Evolutionary conservation across 75 land plant genomes (phyloP), one percentile per base, ranked within the genome.

Genomic region (Cupressus sempervirens): DNA sequence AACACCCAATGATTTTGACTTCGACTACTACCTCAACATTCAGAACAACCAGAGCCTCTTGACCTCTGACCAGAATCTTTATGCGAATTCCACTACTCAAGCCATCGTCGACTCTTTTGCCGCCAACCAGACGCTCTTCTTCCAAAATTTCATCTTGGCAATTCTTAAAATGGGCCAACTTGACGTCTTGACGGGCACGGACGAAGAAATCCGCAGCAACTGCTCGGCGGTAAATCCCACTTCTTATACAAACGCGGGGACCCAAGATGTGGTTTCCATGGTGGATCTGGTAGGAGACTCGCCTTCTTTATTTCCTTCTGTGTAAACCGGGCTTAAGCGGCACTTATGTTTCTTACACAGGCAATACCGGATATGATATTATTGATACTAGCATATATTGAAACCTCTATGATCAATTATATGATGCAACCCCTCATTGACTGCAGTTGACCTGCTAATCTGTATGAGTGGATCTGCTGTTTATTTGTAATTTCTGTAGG

Each of bases 101-200:
- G 35, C 23, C 16, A 52, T 86, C 11, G 87, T 86, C 0, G 36
- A 40, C 30, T n/a, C n/a, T 23, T 86, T 56, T 67, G 82, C 62
- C 5, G 20, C n/a, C 29, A 45, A 67, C 13, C 74, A 86, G 75
- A 32, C 32, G 1, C 41, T 82, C 74, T 86, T 86, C 87, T 86
- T 86, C 45, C 14, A n/a, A 29, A 12, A 86, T 13, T 68, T 86
- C 20, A 41, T 58, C 7, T 43, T 70, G 35, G 80, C 48, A 38
- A 86, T 86, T 87, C 62, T 86, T 38, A 86, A 86, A 30, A 86
- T 86, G 87, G 76, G 87, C 6, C 86, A 85, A 12, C 29, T 86
- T 12, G 32, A 82, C 3, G 84, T 82, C 16, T 88, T 86, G 30
- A 84, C 86, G 14, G 70, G 70, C 81, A 54, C 18, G 35, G 32